Percentiles rank a stretch among this genome's conserved stretches.
Conservation (phyloP, 2,329 filamentous ascomycete genomes). For the Colletotrichum chlorophyti region DNA sequence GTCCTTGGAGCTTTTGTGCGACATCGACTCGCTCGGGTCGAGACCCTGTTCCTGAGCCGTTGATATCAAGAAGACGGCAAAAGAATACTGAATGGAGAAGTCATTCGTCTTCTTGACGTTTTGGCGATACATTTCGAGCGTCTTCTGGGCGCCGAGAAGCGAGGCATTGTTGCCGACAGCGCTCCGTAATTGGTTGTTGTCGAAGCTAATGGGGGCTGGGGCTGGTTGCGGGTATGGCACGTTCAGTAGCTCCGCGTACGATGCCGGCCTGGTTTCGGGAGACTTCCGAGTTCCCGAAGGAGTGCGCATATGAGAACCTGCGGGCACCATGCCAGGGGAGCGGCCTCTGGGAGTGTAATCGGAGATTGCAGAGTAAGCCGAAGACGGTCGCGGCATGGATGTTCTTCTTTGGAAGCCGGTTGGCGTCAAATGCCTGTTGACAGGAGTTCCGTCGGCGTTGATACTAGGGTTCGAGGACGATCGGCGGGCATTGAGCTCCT, state of each 20-base stretch:
- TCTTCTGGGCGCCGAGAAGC: constrained; percentile 88
- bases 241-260: constrained; percentile 68
- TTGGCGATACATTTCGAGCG: constrained; percentile 94
- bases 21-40: constrained; percentile 54
- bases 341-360: constrained; percentile 72
- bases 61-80: constrained; percentile 92
- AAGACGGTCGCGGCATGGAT: constrained; percentile 73
- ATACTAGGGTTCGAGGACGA: constrained; percentile 59
- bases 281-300: constrained; percentile 60
- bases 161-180: constrained; percentile 90
- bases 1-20: constrained; percentile 52
- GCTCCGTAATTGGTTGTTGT: constrained; percentile 81
- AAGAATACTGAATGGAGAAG: constrained; percentile 89
- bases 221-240: constrained; percentile 81
- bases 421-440: constrained; percentile 69
- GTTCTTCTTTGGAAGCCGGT: constrained; percentile 61
- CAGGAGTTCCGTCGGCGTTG: constrained; percentile 50
- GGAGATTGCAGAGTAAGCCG: constrained; percentile 77
- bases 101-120: constrained; percentile 98
- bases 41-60: constrained; percentile 81
- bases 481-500: constrained; percentile 45
- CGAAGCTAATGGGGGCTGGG: constrained; percentile 70
- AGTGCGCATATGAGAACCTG: constrained; percentile 51
- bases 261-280: constrained; percentile 59
- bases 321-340: constrained; percentile 56